phyloP scores from a whole-genome alignment of 1,284 basidiomycete species.

The Apiotrichum porosum region DNA sequence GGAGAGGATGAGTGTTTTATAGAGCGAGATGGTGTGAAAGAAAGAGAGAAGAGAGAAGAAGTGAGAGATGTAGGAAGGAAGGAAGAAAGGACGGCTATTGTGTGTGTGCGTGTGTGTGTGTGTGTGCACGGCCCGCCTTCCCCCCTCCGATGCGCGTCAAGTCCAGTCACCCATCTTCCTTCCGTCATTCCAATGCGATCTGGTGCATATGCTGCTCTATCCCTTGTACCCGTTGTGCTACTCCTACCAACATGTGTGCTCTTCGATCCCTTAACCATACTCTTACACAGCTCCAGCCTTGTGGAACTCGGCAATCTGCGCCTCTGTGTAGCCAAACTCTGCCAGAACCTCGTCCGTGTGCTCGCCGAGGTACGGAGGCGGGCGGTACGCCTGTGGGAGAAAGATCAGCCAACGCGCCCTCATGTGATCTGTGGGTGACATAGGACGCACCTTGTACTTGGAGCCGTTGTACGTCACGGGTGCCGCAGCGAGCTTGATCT shows the following conservation, averaged over 20 bases:
- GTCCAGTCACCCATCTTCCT: no score
- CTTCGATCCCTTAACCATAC: no score
- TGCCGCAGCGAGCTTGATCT: slow-evolving; percentile 77
- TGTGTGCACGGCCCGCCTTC: no score
- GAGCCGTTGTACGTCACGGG: slow-evolving; percentile 82
- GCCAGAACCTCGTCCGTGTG: slow-evolving; percentile 73
- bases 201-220: no score
- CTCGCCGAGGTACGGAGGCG: slow-evolving; percentile 79
- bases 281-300: slow-evolving; percentile 49
- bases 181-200: no score
- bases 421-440: background rate
- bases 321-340: slow-evolving; percentile 63
- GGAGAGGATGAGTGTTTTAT: background rate
- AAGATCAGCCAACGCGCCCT: no score
- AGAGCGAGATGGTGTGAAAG: slow-evolving; percentile 1
- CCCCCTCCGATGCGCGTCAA: no score
- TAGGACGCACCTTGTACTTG: slow-evolving; percentile 49
- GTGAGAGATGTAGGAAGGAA: background rate
- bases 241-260: background rate
- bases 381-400: slow-evolving; percentile 61
- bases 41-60: slow-evolving; percentile 1
- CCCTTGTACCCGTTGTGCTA: no score
- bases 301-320: slow-evolving; percentile 61
- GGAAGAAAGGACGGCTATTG: background rate
- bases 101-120: no score